Conservation (phyloP, 768 basidiomycete species). For the Albatrellus ellisii region DNA sequence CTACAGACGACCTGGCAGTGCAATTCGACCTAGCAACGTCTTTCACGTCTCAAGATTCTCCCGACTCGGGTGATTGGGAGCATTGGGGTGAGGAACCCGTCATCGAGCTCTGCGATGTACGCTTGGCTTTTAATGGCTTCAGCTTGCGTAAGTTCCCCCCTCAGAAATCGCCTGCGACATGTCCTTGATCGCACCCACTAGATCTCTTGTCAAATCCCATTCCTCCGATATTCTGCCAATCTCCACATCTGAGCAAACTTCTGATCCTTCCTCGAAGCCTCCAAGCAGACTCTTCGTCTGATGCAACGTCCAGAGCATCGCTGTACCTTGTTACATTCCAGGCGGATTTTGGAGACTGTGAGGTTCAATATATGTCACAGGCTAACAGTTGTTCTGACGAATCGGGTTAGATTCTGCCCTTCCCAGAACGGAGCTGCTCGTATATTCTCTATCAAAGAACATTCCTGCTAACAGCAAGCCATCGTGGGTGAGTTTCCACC, state of each 20-base stretch:
- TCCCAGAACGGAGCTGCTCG: conserved; percentile 25
- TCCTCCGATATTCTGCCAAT: conserved; percentile 5
- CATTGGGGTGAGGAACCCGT: conserved; percentile 10
- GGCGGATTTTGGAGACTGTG: conserved; percentile 9
- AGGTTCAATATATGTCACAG: not conserved
- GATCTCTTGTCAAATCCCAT: conserved; percentile 8
- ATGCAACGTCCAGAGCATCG: conserved; percentile 1
- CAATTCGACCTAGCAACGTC: conserved; percentile 2
- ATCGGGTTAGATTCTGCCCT: conserved; percentile 19
- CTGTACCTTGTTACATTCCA: conserved; percentile 12
- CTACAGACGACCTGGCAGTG: conserved; percentile 6
- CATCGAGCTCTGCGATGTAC: conserved; percentile 12
- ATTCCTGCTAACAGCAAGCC: conserved; percentile 12
- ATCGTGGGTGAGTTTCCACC: conserved; percentile 27
- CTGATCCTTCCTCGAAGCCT: conserved; percentile 8
- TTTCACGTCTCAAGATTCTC: conserved; percentile 4
- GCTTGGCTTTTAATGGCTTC: conserved; percentile 6
- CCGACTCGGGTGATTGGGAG: conserved; percentile 11
- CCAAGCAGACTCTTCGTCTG: not conserved
- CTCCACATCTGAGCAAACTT: conserved; percentile 8
- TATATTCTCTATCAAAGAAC: conserved; percentile 18
- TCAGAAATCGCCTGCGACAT: not conserved
- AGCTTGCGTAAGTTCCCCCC: conserved; percentile 5
- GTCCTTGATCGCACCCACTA: not conserved
- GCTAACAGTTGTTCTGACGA: not conserved